Conservation (phyloP, 768 basidiomycete genomes). For the Russula lepida region DNA sequence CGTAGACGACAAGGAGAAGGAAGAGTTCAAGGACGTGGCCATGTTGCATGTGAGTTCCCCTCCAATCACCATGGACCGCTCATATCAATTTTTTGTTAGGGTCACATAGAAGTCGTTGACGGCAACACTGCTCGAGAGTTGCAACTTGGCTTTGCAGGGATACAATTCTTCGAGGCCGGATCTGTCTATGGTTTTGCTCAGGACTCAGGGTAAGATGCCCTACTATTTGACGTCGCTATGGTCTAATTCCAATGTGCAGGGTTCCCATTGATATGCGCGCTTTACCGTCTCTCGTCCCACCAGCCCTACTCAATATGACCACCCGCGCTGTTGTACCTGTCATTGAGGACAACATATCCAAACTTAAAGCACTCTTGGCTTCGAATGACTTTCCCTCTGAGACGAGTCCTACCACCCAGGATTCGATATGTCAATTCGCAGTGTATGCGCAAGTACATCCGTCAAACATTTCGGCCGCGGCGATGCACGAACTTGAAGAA, state of each 20-base stretch:
- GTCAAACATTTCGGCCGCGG: conserved; percentile 39
- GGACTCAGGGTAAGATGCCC: conserved; percentile 43
- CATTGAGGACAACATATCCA: conserved; percentile 9
- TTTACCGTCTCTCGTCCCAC: conserved; percentile 14
- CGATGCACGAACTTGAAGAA: conserved; percentile 63
- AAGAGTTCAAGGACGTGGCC: conserved; percentile 39
- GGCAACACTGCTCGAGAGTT: conserved; percentile 45
- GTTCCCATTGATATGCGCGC: conserved; percentile 6
- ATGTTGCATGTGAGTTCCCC: conserved; percentile 51
- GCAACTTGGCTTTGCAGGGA: conserved; percentile 64
- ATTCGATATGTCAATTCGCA: conserved; percentile 54
- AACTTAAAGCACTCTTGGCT: conserved; percentile 1
- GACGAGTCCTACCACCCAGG: conserved; percentile 18
- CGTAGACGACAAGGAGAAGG: conserved; percentile 27
- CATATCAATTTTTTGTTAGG: conserved; percentile 34
- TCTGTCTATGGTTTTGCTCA: conserved; percentile 70
- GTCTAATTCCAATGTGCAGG: not conserved
- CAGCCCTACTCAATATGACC: conserved; percentile 5
- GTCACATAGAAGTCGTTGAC: conserved; percentile 61
- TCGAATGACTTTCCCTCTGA: conserved; percentile 13
- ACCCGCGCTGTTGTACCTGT: conserved; percentile 17
- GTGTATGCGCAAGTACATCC: conserved; percentile 60
- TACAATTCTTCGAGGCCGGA: conserved; percentile 67
- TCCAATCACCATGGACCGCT: not conserved
- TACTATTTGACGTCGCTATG: not conserved